Base-by-base conservation (phyloP, 768 basidiomycete species). In the Hortiboletus campestris region DNA sequence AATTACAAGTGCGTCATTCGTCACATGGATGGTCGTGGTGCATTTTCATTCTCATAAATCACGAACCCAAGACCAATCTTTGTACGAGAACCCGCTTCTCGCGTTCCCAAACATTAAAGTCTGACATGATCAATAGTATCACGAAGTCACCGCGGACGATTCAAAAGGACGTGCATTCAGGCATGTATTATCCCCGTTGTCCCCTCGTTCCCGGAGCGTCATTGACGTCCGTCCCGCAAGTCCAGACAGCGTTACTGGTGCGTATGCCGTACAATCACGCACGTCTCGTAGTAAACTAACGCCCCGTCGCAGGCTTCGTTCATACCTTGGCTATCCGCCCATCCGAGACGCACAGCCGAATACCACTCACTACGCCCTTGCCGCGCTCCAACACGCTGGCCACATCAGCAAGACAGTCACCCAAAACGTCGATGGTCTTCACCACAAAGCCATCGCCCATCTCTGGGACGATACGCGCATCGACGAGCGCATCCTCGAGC, bases 381-480 rank as follows among this genome's bases (percentile, higher is more conserved):
- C 91, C 6, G 91, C 94, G 3, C 76, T 97, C 45, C 88, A 91
- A 64, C 77, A 91, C 60, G 72, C 87, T 10, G 81, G 79, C 3
- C 71, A 84, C 49, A 76, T 90, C 19, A 71, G 79, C 20, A 74
- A 75, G 28, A 69, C 94, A 32, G 84, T 98, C 58, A 98, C 96
- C 0, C 89, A 88, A 71, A 91, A 91, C 61, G 95, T 98, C n/a
- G 96, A 98, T 65, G 94, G 94, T 2, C 81, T 98, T 7, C 95
- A 98, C 65, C 85, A 85, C 49, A 92, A 91, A 72, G 90, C 92
- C 9, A 72, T 89, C 19, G 53, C 71, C 35, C 72, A 73, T 66
- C 77, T 80, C 56, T 74, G 70, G 73, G 72, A 66, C 57, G 72
- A 68, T 49, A 66, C 65, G n/a, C 66, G 61, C 20, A 66, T 73